These are phyloP conservation scores for Sphaerulina vaccinii DNA, from an alignment of 2,329 filamentous ascomycete species.

Conservation along the genomic window DNA sequence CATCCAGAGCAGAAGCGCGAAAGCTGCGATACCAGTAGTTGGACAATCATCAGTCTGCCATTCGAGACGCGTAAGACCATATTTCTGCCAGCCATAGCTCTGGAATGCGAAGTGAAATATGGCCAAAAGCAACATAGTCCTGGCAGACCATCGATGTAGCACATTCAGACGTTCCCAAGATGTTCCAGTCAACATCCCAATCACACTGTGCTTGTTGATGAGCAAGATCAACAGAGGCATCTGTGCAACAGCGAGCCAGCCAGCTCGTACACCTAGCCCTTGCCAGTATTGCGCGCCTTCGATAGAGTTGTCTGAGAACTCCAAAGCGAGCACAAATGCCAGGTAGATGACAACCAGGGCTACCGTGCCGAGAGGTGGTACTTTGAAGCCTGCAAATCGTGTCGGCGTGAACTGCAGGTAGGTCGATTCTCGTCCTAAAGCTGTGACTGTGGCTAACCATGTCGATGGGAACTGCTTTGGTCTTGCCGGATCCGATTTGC, in stretches of 20 bases:
- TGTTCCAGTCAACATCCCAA: conserved; percentile 33
- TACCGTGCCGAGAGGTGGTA: conserved; percentile 31
- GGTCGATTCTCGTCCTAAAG: conserved; percentile 36
- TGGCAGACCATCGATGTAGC: conserved; percentile 40
- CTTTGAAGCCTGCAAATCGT: conserved; percentile 22
- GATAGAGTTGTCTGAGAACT: conserved; percentile 30
- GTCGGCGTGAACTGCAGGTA: conserved; percentile 38
- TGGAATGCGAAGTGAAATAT: conserved; percentile 35
- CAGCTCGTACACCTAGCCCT: conserved; percentile 37
- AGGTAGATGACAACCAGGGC: conserved; percentile 28
- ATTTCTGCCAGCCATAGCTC: conserved; percentile 28
- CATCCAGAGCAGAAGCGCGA: conserved; percentile 34
- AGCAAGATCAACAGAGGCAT: conserved; percentile 42
- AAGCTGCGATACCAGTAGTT: conserved; percentile 32
- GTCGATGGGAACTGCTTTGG: conserved; percentile 32
- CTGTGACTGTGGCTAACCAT: conserved; percentile 36
- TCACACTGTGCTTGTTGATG: conserved; percentile 41
- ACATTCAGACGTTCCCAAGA: conserved; percentile 39
- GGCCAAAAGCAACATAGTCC: conserved; percentile 33
- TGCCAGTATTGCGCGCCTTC: conserved; percentile 30
- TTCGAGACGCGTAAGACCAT: conserved; percentile 27
- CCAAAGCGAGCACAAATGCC: conserved; percentile 31
- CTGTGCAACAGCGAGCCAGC: conserved; percentile 40
- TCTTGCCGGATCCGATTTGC: conserved; percentile 33
- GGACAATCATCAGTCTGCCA: conserved; percentile 31